These are phyloP conservation scores for Rhizophora mangle DNA, from an alignment of 345 rosid genomes.

Conservation along the genomic window DNA sequence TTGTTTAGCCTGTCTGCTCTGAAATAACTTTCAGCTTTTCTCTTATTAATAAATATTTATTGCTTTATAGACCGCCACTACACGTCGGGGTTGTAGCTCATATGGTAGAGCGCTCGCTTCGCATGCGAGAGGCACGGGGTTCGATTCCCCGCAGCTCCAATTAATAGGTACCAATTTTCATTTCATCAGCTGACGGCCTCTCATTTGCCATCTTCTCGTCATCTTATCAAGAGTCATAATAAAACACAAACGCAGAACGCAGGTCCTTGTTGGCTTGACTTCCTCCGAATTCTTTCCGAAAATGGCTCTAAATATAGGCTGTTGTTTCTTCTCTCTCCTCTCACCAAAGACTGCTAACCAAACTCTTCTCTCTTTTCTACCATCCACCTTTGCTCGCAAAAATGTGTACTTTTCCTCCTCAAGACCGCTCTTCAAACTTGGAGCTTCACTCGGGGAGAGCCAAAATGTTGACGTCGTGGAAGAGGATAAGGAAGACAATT, in stretches of 20 bases:
- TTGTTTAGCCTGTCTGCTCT: neutral
- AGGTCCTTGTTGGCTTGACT: too few species aligned
- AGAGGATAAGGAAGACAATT: neutral
- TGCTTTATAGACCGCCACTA: too few species aligned
- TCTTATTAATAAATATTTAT: neutral
- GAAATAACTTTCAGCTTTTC: neutral
- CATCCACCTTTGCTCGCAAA: slow-evolving; percentile 13
- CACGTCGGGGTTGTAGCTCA: slow-evolving; percentile 64
- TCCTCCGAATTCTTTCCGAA: neutral
- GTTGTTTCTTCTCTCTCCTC: slow-evolving; percentile 41
- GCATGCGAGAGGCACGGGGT: slow-evolving; percentile 99
- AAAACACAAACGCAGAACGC: too few species aligned
- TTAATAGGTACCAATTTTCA: too few species aligned
- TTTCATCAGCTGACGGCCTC: slow-evolving; percentile 7
- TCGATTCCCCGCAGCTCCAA: slow-evolving; percentile 98
- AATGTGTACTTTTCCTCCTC: neutral
- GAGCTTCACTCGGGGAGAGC: slow-evolving; percentile 41
- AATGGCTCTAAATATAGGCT: slow-evolving; percentile 39
- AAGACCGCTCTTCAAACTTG: slow-evolving; percentile 11
- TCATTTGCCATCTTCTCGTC: slow-evolving; percentile 15
- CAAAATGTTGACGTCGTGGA: slow-evolving; percentile 20
- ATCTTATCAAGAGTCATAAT: too few species aligned
- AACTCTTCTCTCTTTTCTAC: slow-evolving; percentile 31
- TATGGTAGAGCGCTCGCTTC: slow-evolving; percentile 99
- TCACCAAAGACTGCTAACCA: slow-evolving; percentile 21